A percentile compares a stretch with the other conserved stretches of the same genome.
phyloP scores from a whole-genome alignment of 1,139 yeast species.

The Oligophagozyma castellii region DNA sequence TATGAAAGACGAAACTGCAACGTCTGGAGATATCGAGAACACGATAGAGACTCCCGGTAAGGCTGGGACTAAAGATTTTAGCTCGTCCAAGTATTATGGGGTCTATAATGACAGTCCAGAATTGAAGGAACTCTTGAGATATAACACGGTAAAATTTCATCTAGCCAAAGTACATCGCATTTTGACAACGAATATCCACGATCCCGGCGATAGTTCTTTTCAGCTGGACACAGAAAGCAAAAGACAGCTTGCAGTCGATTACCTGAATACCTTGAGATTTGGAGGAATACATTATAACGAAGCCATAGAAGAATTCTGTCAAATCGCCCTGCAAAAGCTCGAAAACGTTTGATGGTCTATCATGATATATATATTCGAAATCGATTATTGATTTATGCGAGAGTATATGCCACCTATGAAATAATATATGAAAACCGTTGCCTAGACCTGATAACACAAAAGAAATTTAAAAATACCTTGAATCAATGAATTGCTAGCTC shows the following conservation, averaged over 20 bases:
- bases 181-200: conserved; percentile 10
- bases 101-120: conserved; percentile 13
- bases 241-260: conserved; percentile 22
- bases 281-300: conserved; percentile 25
- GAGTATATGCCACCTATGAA: too few species aligned
- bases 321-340: conserved; percentile 8
- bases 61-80: conserved; percentile 2
- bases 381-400: neutral
- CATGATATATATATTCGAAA: too few species aligned
- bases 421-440: too few species aligned
- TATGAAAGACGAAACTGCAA: conserved; percentile 2
- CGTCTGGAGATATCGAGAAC: conserved; percentile 1
- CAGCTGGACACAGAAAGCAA: conserved; percentile 14
- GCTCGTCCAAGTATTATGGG: conserved; percentile 7
- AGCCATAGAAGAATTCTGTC: conserved; percentile 25
- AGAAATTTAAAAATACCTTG: too few species aligned
- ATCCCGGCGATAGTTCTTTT: conserved; percentile 9
- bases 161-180: conserved; percentile 21
- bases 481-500: too few species aligned
- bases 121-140: conserved; percentile 17
- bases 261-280: conserved; percentile 21
- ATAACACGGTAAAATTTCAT: conserved; percentile 25
- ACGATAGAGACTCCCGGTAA: conserved; percentile 1
- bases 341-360: too few species aligned
- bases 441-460: too few species aligned